Base-by-base conservation (phyloP, 768 basidiomycete genomes). In the Sistotremastrum niveocremeum region DNA sequence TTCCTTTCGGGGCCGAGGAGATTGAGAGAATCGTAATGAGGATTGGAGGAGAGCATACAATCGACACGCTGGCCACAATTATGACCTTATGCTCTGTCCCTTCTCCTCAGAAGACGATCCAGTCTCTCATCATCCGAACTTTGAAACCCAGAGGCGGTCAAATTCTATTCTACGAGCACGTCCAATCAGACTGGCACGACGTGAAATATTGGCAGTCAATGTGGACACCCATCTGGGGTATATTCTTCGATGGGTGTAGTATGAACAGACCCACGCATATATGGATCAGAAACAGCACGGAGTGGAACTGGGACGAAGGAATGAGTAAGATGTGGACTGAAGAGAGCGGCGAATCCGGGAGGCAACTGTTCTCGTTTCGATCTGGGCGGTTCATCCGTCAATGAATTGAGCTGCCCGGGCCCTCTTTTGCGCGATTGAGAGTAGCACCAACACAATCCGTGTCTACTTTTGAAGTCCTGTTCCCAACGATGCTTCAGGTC, bases 191-290 rank as follows among this genome's bases (percentile, higher is more conserved):
- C 1, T 57, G 61, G 0, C 44, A 53, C 5, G 74, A 79, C 49
- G 72, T 83, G 2, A 72, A 72, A 6, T 74, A 76, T 73, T 85
- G 82, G 81, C 84, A 87, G 59, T 50, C 65, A 0, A 68, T 82
- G 42, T 85, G 82, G 84, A 69, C 79, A 2, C 83, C 83, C 0
- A 4, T 84, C 4, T 87, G 84, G 84, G 55, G 56, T 4, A 37
- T 67, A 1, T 60, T 63, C 1, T 76, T 80, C 46, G 80, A 76
- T 52, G 82, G 83, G 9, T 85, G 84, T 53, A 63, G 63, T 49
- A 53, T 84, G 37, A 78, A 82, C 51, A 20, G 20, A 20, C 20
- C 20, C 20, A 20, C 20, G 20, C 20, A 20, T 20, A 20, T 20
- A 20, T 20, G 20, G 20, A 20, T 20, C 20, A 20, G 20, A 20